Evolutionary conservation across 2,329 filamentous ascomycete genomes (phyloP).

Genomic region (Fusarium annulatum): DNA sequence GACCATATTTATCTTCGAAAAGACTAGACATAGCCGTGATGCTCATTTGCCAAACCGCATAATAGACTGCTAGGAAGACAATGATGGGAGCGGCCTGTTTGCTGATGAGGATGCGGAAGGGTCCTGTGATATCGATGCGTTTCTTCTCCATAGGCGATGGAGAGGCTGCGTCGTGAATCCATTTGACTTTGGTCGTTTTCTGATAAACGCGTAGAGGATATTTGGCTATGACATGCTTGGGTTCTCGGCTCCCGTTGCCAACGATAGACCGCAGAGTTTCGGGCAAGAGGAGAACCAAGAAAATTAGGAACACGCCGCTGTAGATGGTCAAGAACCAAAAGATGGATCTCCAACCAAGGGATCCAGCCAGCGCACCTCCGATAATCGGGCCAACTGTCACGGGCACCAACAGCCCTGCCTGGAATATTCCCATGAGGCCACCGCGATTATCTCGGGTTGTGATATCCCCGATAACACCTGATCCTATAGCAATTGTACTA

Average conservation of each 20-base stretch:
- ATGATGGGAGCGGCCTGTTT: slow-evolving; percentile 58
- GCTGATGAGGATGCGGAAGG: slow-evolving; percentile 59
- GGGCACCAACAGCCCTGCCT: slow-evolving; percentile 50
- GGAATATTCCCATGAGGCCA: slow-evolving; percentile 45
- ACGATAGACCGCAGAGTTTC: slow-evolving; percentile 32
- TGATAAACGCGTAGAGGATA: slow-evolving; percentile 51
- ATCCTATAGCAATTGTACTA: slow-evolving; percentile 49
- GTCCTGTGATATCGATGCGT: slow-evolving; percentile 56
- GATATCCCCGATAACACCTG: slow-evolving; percentile 50
- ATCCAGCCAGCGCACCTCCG: slow-evolving; percentile 53
- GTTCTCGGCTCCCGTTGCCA: slow-evolving; percentile 55
- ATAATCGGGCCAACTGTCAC: slow-evolving; percentile 57
- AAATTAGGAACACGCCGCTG: slow-evolving; percentile 6
- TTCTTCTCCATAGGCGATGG: slow-evolving; percentile 29
- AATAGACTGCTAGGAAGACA: slow-evolving; percentile 61
- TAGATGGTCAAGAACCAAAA: slow-evolving; percentile 39
- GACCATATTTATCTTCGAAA: slow-evolving; percentile 56
- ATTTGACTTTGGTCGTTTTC: slow-evolving; percentile 42
- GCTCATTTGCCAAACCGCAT: slow-evolving; percentile 66
- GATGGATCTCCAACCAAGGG: slow-evolving; percentile 33
- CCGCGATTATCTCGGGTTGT: slow-evolving; percentile 45
- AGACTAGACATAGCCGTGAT: slow-evolving; percentile 64
- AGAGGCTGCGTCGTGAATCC: neutral
- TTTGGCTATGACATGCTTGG: slow-evolving; percentile 37
- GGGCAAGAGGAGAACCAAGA: neutral